Base-by-base conservation (phyloP, 2,329 filamentous ascomycete species). In the Fusarium veterinarium region DNA sequence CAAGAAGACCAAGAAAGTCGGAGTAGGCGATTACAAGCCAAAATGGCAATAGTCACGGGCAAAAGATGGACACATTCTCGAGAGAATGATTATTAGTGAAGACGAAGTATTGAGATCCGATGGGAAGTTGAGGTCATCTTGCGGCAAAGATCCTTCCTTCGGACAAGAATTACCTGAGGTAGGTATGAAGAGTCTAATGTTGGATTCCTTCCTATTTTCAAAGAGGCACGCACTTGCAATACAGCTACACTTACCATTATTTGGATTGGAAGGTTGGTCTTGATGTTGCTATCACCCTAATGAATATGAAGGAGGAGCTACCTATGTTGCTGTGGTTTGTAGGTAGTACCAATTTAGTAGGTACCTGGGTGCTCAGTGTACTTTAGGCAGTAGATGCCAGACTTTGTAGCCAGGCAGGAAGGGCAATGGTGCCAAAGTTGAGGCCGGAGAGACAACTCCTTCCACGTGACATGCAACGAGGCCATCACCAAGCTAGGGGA, bases 1-100 rank as follows among this genome's bases (percentile, higher is more conserved):
- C 65, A 72, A 78, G 68, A 67, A 69, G 48, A 74, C 53, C 75
- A 75, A 74, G 66, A 74, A 73, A 65, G 60, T 38, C 51, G 60
- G 45, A 60, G 52, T 63, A 64, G 66, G 60, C 49, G 63, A 71
- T 72, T 61, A 59, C 45, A 71, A 71, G 69, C 72, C 72, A 69
- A 64, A 68, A 71, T 70, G 71, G 65, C 69, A 69, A 66, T 63
- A 53, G 53, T 68, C 62, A 67, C 70, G 69, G 58, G 59, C 62
- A 57, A 63, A 60, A 44, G 56, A 60, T 56, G 60, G 58, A 64
- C 44, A 55, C 70, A 74, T 77, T 59, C 56, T 73, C 13, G 40
- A 28, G 52, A 31, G 61, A 71, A 71, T 67, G 66, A 42, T 51
- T 35, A 37, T 37, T 37, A 35, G 48, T 52, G 33, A 41, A 60